Evolutionary conservation across 225 moss, liverwort and hornwort species (phyloP).

Genomic region (Antitrichia curtipendula): DNA sequence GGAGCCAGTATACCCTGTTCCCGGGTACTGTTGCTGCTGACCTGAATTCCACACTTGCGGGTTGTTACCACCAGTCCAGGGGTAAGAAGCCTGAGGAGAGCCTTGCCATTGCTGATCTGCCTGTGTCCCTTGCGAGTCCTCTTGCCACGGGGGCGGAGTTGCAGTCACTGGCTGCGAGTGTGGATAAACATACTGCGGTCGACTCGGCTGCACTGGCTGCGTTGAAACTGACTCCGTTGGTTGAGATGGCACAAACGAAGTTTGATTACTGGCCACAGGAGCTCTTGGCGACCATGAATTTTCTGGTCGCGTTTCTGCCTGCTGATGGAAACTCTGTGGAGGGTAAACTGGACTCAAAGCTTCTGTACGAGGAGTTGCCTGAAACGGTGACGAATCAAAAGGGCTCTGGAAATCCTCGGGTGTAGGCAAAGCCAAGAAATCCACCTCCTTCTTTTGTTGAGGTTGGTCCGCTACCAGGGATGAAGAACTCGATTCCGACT

Average conservation of each 20-base stretch:
- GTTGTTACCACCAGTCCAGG: conserved; percentile 15
- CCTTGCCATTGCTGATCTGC: conserved; percentile 35
- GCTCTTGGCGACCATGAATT: conserved; percentile 35
- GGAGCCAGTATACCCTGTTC: conserved; percentile 20
- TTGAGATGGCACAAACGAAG: conserved; percentile 16
- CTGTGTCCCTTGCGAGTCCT: conserved; percentile 9
- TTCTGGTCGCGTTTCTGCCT: conserved; percentile 21
- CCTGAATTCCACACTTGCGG: conserved; percentile 37
- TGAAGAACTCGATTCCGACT: conserved; percentile 18
- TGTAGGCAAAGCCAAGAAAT: conserved; percentile 22
- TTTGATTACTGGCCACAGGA: neutral
- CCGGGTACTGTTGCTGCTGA: conserved; percentile 39
- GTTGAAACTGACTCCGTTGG: conserved; percentile 28
- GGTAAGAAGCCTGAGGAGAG: conserved; percentile 13
- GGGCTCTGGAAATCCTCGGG: conserved; percentile 42
- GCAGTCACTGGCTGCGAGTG: conserved; percentile 21
- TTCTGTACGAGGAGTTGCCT: conserved; percentile 40
- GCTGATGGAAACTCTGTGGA: conserved; percentile 5
- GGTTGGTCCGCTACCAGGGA: conserved; percentile 1
- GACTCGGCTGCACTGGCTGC: conserved; percentile 30
- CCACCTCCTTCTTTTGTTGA: conserved; percentile 16
- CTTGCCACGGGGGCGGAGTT: conserved; percentile 45
- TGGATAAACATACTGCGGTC: conserved; percentile 2
- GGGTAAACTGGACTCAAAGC: conserved; percentile 4
- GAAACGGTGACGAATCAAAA: conserved; percentile 61